Evolutionary conservation across 2,329 filamentous ascomycete species (phyloP).

Genomic region (Phyllachora maydis): DNA sequence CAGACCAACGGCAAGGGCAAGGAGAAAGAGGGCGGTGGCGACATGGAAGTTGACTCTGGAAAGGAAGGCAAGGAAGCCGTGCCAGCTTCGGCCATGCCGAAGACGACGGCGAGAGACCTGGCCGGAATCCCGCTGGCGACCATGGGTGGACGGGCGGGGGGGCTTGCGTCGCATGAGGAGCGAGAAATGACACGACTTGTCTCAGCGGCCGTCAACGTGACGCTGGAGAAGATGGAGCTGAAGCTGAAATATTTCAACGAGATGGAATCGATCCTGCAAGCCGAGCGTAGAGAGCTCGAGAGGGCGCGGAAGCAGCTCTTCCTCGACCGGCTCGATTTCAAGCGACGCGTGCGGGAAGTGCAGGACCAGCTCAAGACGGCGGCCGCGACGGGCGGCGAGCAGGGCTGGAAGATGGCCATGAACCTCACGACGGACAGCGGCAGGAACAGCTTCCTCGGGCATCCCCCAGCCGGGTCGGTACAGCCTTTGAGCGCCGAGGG

Average conservation of each 20-base stretch:
- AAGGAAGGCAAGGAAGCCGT: no score
- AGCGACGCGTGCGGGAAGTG: slow-evolving; percentile 65
- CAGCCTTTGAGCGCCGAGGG: slow-evolving; percentile 34
- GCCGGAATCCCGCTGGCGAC: slow-evolving; percentile 70
- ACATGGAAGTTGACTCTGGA: slow-evolving; percentile 47
- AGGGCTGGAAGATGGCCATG: slow-evolving; percentile 23
- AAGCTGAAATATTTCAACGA: slow-evolving; percentile 94
- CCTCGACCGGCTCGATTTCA: slow-evolving; percentile 76
- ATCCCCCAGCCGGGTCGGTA: slow-evolving; percentile 19
- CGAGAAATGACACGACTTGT: slow-evolving; percentile 90
- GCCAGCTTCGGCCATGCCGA: slow-evolving; percentile 26
- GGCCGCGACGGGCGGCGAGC: slow-evolving; percentile 24
- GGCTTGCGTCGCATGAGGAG: slow-evolving; percentile 86
- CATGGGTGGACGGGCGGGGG: slow-evolving; percentile 68
- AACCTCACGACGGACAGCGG: slow-evolving; percentile 26
- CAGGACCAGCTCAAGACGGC: slow-evolving; percentile 53
- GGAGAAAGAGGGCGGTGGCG: slow-evolving; percentile 28
- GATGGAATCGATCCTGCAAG: slow-evolving; percentile 80
- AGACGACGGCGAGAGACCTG: slow-evolving; percentile 25
- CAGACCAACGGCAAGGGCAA: slow-evolving; percentile 37
- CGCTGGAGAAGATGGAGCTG: slow-evolving; percentile 86
- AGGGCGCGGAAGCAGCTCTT: slow-evolving; percentile 83
- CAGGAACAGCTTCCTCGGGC: slow-evolving; percentile 29
- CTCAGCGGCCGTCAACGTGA: slow-evolving; percentile 78
- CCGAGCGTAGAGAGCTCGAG: slow-evolving; percentile 83